These are phyloP conservation scores for Clonostachys sp. DNA, from an alignment of 2,329 filamentous ascomycete genomes.

Conservation along the genomic window DNA sequence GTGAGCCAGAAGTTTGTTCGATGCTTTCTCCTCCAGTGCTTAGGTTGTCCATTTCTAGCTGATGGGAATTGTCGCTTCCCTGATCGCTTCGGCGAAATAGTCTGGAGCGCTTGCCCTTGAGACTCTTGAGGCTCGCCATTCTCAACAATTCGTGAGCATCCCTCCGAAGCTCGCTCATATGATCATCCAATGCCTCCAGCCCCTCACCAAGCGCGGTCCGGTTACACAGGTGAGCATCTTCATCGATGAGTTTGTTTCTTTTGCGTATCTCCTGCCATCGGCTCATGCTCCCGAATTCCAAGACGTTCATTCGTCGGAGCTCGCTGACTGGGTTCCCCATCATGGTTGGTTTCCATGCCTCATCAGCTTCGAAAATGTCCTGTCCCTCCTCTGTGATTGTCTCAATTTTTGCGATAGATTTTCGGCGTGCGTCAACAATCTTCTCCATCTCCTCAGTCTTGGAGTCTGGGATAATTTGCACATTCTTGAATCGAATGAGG, in stretches of 20 bases:
- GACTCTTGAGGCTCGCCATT: not conserved
- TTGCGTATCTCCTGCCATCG: conserved; percentile 70
- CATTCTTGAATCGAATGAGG: conserved; percentile 59
- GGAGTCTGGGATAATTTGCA: conserved; percentile 65
- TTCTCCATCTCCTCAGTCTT: conserved; percentile 49
- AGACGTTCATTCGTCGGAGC: conserved; percentile 63
- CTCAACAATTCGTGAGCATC: not conserved
- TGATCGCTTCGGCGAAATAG: too few species aligned
- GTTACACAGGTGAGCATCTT: conserved; percentile 24
- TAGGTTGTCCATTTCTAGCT: too few species aligned
- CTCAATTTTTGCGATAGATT: conserved; percentile 22
- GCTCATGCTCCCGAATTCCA: conserved; percentile 65
- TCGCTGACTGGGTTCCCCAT: conserved; percentile 68
- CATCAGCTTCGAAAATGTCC: conserved; percentile 41
- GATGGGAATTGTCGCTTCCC: too few species aligned
- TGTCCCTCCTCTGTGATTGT: conserved; percentile 24
- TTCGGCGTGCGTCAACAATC: conserved; percentile 42
- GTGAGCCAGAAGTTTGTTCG: too few species aligned
- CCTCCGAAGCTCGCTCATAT: conserved; percentile 16
- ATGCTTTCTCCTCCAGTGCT: too few species aligned
- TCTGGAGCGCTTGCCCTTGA: too few species aligned
- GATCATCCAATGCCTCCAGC: conserved; percentile 27
- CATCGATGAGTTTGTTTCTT: conserved; percentile 53
- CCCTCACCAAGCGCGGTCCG: conserved; percentile 26
- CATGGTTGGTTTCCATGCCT: conserved; percentile 65